Evolutionary conservation across 1,284 basidiomycete species (phyloP).

Genomic region (Bondarzewia mesenterica): DNA sequence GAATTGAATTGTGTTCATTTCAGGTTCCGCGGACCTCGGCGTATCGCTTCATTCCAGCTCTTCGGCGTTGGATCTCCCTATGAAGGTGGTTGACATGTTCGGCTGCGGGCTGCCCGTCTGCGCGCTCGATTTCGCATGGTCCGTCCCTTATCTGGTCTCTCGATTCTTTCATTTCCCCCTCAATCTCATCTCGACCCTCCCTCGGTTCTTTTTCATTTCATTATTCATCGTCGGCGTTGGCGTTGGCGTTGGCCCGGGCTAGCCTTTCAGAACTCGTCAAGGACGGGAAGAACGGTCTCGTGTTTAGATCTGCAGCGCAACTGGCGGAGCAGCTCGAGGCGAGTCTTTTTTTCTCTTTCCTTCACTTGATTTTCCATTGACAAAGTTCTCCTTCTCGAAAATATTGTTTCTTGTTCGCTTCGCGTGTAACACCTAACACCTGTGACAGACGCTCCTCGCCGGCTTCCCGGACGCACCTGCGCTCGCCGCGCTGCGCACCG

Average conservation of each 20-base stretch:
- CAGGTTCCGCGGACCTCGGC: conserved; percentile 89
- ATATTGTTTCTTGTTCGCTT: background rate
- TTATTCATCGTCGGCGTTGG: background rate
- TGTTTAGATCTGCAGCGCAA: conserved; percentile 66
- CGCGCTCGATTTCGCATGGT: conserved; percentile 85
- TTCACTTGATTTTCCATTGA: conserved; percentile 5
- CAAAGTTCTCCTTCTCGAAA: background rate
- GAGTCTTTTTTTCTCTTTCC: background rate
- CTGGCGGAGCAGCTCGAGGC: conserved; percentile 69
- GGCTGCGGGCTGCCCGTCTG: conserved; percentile 93
- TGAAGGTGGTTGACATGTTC: conserved; percentile 99
- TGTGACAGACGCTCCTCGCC: conserved; percentile 52
- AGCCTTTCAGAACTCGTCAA: conserved; percentile 84
- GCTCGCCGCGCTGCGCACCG: conserved; percentile 42
- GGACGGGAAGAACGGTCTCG: conserved; percentile 73
- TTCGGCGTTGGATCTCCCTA: conserved; percentile 89
- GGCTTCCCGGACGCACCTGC: conserved; percentile 50
- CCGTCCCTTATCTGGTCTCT: conserved; percentile 18
- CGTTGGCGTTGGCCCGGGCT: too few species aligned
- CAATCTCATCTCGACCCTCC: background rate
- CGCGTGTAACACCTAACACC: background rate
- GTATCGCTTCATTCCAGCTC: conserved; percentile 89
- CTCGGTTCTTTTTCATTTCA: background rate
- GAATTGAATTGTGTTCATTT: background rate
- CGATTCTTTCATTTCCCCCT: background rate